Evolutionary conservation across 306 rosid genomes (phyloP).

Genomic region (Corylus avellana): DNA sequence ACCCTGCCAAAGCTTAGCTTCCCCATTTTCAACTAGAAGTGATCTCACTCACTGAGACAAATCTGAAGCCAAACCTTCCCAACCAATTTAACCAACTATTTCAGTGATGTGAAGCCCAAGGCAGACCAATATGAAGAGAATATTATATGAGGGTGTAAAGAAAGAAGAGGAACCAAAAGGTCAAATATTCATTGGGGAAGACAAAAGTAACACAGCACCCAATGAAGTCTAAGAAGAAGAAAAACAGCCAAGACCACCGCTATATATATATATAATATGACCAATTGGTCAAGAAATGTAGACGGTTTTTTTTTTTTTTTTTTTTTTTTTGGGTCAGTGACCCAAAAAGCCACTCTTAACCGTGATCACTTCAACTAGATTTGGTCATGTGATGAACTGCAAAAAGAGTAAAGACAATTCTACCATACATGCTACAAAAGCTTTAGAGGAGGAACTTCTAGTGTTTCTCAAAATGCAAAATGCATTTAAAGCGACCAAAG

Average conservation of each 20-base stretch:
- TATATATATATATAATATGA: not conserved
- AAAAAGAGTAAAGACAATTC: constrained; percentile 16
- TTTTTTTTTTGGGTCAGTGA: not conserved
- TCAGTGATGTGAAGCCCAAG: constrained; percentile 25
- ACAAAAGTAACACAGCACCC: constrained; percentile 52
- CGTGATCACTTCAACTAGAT: constrained; percentile 27
- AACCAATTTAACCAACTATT: constrained; percentile 28
- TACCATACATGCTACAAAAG: not conserved
- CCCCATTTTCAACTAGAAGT: constrained; percentile 53
- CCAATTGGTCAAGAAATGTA: constrained; percentile 4
- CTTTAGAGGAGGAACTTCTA: constrained; percentile 28
- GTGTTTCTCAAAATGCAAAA: constrained; percentile 17
- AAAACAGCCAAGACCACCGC: constrained; percentile 14
- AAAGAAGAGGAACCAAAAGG: constrained; percentile 28
- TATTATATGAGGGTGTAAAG: constrained; percentile 28
- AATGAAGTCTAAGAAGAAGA: constrained; percentile 44
- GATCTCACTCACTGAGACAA: constrained; percentile 27
- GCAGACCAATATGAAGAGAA: constrained; percentile 28
- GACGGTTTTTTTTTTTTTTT: not conserved
- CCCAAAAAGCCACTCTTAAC: constrained; percentile 15
- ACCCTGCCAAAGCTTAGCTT: constrained; percentile 59
- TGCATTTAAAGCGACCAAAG: constrained; percentile 32
- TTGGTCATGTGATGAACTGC: constrained; percentile 56
- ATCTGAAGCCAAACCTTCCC: constrained; percentile 17
- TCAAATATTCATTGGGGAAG: constrained; percentile 58